Percentiles rank a stretch among this genome's conserved stretches.
These are phyloP conservation scores for Aegle marmelos DNA, from an alignment of 345 rosid species.

Conservation along the genomic window DNA sequence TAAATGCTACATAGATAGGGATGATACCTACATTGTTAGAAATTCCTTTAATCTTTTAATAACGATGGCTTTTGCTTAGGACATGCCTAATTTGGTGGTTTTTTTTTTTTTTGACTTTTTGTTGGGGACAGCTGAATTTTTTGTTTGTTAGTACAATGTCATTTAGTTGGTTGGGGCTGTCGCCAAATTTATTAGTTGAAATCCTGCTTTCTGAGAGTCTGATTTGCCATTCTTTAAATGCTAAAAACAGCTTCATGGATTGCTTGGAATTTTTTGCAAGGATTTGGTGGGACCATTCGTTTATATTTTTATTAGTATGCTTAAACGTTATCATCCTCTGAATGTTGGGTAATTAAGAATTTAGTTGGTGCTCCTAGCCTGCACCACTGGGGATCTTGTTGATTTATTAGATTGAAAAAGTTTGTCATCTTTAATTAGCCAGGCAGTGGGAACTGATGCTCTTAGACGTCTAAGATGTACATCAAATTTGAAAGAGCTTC, in stretches of 20 bases:
- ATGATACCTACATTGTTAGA: no score
- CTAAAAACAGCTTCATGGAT: neutral
- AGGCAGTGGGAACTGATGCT: conserved; percentile 62
- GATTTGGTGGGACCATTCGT: neutral
- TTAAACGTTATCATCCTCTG: neutral
- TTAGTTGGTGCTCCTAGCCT: neutral
- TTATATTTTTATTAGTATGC: neutral
- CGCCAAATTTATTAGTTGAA: neutral
- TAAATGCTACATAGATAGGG: neutral
- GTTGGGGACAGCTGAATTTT: no score
- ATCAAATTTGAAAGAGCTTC: conserved; percentile 54
- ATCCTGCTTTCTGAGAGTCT: neutral
- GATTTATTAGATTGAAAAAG: neutral
- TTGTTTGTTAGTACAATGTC: neutral
- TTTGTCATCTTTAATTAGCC: conserved; percentile 9
- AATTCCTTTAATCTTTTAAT: neutral
- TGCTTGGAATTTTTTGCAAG: neutral
- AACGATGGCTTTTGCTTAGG: neutral
- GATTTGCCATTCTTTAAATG: neutral
- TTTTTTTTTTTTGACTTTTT: no score
- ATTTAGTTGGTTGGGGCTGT: neutral
- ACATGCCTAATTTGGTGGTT: neutral
- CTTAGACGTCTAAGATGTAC: conserved; percentile 56
- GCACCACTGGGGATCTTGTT: neutral
- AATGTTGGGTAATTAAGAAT: neutral